Evolutionary conservation across 192 early-diverging fungal genomes (phyloP).

Genomic region (Coemansia sp.): DNA sequence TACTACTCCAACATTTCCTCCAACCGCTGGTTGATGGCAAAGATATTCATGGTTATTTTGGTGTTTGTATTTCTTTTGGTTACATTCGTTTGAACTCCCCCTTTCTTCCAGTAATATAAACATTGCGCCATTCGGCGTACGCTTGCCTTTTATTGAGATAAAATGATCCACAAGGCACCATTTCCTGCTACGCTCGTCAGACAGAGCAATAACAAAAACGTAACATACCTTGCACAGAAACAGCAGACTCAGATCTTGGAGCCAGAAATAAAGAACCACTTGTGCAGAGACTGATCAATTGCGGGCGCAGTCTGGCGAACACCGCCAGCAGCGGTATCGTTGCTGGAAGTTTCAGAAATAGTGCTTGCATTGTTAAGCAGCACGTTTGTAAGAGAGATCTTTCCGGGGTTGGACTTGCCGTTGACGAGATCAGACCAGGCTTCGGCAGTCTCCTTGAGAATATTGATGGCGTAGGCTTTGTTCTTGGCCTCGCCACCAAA

Average conservation of each 20-base stretch:
- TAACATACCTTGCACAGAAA: background rate
- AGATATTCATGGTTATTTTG: slow-evolving; percentile 87
- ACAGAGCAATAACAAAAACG: background rate
- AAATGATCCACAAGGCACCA: no score
- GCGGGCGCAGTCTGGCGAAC: slow-evolving; percentile 25
- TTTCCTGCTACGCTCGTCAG: no score
- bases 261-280: slow-evolving; percentile 98
- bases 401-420: slow-evolving; percentile 70
- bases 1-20: slow-evolving; percentile 90
- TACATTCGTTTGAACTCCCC: slow-evolving; percentile 48
- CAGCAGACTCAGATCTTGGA: slow-evolving; percentile 55
- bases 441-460: slow-evolving; percentile 91
- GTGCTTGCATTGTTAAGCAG: slow-evolving; percentile 74
- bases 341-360: slow-evolving; percentile 58
- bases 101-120: slow-evolving; percentile 30
- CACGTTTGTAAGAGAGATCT: slow-evolving; percentile 69
- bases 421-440: slow-evolving; percentile 86
- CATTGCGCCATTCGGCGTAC: no score
- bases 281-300: slow-evolving; percentile 70
- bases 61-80: slow-evolving; percentile 81
- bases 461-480: slow-evolving; percentile 80
- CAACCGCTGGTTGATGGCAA: slow-evolving; percentile 95
- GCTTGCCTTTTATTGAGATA: no score
- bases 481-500: slow-evolving; percentile 89
- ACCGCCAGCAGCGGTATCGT: slow-evolving; percentile 61